Conservation (phyloP, 768 basidiomycete genomes). For the Flagelloscypha sp. region DNA sequence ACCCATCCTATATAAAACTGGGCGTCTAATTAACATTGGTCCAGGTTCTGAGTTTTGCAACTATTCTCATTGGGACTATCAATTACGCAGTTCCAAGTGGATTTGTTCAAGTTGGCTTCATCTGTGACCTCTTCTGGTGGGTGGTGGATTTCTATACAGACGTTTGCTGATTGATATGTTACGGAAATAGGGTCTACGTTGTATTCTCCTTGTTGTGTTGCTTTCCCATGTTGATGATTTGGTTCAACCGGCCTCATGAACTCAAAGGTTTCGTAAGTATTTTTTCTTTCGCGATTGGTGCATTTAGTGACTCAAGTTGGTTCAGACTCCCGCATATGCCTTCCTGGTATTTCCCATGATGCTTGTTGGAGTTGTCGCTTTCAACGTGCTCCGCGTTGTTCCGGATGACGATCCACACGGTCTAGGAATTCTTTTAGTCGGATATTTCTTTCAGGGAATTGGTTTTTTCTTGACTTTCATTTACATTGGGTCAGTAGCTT, state of each 20-base stretch:
- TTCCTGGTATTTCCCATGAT: slow-evolving; percentile 32
- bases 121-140: slow-evolving; percentile 39
- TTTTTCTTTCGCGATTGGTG: too few species aligned
- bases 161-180: background rate
- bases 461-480: slow-evolving; percentile 44
- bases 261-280: slow-evolving; percentile 30
- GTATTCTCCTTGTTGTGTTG: slow-evolving; percentile 27
- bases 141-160: slow-evolving; percentile 6
- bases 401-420: slow-evolving; percentile 25
- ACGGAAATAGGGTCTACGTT: slow-evolving; percentile 31
- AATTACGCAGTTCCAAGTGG: slow-evolving; percentile 35
- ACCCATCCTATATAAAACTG: slow-evolving; percentile 14
- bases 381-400: slow-evolving; percentile 32
- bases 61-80: slow-evolving; percentile 39
- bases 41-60: slow-evolving; percentile 42
- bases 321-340: slow-evolving; percentile 25
- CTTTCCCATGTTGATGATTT: slow-evolving; percentile 42
- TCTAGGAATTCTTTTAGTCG: slow-evolving; percentile 31
- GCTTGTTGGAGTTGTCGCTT: slow-evolving; percentile 41
- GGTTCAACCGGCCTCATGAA: slow-evolving; percentile 41
- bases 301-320: too few species aligned
- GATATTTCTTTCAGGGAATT: slow-evolving; percentile 45
- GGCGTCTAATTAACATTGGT: background rate
- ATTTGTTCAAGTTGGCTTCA: slow-evolving; percentile 23
- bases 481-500: too few species aligned